phyloP scores from a whole-genome alignment of 805 yeast genomes.

The Candida succiphila region DNA sequence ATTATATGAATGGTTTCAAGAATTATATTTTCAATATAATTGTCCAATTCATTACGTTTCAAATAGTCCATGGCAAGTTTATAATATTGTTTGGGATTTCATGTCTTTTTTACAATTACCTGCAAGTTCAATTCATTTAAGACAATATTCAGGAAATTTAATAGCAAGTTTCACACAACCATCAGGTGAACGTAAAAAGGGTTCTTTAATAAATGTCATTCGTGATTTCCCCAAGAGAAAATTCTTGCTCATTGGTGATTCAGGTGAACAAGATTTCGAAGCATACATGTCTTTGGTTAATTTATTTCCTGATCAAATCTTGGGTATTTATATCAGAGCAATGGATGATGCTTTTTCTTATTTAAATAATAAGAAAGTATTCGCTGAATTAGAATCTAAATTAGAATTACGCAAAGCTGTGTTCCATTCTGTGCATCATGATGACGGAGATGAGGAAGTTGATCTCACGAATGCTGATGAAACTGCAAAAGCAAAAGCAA shows the following conservation, averaged over 20 bases:
- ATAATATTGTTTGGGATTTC: conserved; percentile 46
- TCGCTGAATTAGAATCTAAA: conserved; percentile 12
- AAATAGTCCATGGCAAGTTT: conserved; percentile 91
- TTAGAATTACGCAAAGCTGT: conserved; percentile 5
- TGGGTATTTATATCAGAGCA: conserved; percentile 74
- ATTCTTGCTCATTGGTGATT: conserved; percentile 85
- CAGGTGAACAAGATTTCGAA: conserved; percentile 92
- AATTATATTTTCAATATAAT: conserved; percentile 29
- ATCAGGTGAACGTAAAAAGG: conserved; percentile 68
- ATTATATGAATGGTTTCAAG: conserved; percentile 61
- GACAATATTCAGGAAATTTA: conserved; percentile 79
- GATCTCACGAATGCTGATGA: neutral
- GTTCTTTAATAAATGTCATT: conserved; percentile 51
- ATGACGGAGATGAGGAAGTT: neutral
- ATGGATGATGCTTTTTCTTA: conserved; percentile 63
- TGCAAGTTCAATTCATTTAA: conserved; percentile 72
- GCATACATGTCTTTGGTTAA: conserved; percentile 71
- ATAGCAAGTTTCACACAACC: conserved; percentile 81
- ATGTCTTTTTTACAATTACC: conserved; percentile 54
- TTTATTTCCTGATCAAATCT: conserved; percentile 48
- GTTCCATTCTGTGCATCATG: neutral
- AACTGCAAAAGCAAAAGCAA: neutral
- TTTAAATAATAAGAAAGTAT: conserved; percentile 25
- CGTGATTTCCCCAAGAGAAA: conserved; percentile 67
- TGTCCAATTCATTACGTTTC: conserved; percentile 83